phyloP scores from a whole-genome alignment of 345 rosid species.

The Cardamine occulta region DNA sequence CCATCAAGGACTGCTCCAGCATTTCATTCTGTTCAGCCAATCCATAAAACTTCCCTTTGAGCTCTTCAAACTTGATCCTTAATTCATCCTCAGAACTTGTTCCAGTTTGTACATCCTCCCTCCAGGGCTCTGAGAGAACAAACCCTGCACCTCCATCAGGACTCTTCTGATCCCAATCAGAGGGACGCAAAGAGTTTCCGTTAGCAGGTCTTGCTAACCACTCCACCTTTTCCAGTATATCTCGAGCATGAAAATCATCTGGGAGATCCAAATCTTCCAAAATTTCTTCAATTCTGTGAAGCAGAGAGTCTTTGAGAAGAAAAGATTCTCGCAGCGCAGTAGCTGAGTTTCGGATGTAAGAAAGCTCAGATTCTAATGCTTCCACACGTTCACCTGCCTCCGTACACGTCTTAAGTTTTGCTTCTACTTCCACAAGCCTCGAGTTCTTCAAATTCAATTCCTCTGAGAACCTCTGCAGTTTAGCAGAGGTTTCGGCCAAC shows the following conservation, averaged over 20 bases:
- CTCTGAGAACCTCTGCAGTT: conserved; percentile 74
- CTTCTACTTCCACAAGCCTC: conserved; percentile 70
- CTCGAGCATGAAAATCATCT: conserved; percentile 86
- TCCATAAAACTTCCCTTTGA: conserved; percentile 85
- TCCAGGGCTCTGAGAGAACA: conserved; percentile 72
- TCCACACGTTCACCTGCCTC: conserved; percentile 96
- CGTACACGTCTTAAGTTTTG: conserved; percentile 66
- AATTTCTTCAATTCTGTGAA: conserved; percentile 92
- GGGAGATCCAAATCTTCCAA: conserved; percentile 92
- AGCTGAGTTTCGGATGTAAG: conserved; percentile 97
- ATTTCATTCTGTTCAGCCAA: conserved; percentile 98
- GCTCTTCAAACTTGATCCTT: conserved; percentile 85
- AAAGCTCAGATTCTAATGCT: conserved; percentile 96
- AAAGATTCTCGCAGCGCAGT: conserved; percentile 93
- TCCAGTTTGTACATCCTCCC: conserved; percentile 67
- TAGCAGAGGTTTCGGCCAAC: conserved; percentile 69
- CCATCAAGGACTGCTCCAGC: conserved; percentile 96
- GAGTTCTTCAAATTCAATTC: conserved; percentile 77
- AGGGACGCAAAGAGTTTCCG: conserved; percentile 56
- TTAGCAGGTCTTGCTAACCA: conserved; percentile 84
- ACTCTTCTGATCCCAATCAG: conserved; percentile 81
- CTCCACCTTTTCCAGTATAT: conserved; percentile 87
- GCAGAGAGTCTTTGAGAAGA: conserved; percentile 91
- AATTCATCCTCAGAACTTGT: conserved; percentile 67
- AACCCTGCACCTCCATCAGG: conserved; percentile 69